Conservation (phyloP, 768 basidiomycete genomes). For the Tylopilus intermedius region DNA sequence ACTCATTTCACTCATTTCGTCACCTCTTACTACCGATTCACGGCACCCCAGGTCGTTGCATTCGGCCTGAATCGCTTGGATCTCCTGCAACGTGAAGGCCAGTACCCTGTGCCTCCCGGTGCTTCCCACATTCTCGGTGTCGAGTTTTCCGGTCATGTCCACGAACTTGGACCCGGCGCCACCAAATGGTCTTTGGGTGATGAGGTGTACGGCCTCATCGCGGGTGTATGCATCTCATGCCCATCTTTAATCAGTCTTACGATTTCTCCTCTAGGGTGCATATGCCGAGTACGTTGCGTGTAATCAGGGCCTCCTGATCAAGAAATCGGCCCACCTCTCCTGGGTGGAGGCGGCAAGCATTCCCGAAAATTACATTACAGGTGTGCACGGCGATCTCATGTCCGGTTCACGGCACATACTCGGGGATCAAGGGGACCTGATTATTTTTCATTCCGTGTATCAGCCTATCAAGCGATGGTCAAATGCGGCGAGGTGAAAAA, state of each 20-base stretch:
- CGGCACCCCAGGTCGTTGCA: conserved; percentile 53
- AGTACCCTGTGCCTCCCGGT: conserved; percentile 77
- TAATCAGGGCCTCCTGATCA: conserved; percentile 59
- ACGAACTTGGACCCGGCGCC: conserved; percentile 47
- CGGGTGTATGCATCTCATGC: conserved; percentile 55
- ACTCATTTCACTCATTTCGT: background rate
- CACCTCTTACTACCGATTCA: background rate
- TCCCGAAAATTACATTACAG: conserved; percentile 86
- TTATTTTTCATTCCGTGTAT: background rate
- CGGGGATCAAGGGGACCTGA: conserved; percentile 6
- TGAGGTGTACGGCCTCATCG: conserved; percentile 74
- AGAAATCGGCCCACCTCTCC: conserved; percentile 68
- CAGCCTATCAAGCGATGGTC: conserved; percentile 62
- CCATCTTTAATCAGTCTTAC: conserved; percentile 1
- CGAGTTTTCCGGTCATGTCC: conserved; percentile 74
- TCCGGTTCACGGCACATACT: conserved; percentile 2
- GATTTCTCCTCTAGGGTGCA: conserved; percentile 55
- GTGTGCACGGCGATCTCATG: conserved; percentile 34
- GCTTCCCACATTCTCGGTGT: conserved; percentile 75
- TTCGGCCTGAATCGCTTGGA: conserved; percentile 94
- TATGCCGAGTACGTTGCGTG: conserved; percentile 84
- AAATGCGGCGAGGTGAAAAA: conserved; percentile 62
- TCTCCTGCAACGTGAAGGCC: conserved; percentile 61
- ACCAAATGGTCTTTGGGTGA: conserved; percentile 57
- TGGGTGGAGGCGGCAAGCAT: conserved; percentile 86